phyloP scores from a whole-genome alignment of 2,329 filamentous ascomycete species.

The Pseudogymnoascus sp. region DNA sequence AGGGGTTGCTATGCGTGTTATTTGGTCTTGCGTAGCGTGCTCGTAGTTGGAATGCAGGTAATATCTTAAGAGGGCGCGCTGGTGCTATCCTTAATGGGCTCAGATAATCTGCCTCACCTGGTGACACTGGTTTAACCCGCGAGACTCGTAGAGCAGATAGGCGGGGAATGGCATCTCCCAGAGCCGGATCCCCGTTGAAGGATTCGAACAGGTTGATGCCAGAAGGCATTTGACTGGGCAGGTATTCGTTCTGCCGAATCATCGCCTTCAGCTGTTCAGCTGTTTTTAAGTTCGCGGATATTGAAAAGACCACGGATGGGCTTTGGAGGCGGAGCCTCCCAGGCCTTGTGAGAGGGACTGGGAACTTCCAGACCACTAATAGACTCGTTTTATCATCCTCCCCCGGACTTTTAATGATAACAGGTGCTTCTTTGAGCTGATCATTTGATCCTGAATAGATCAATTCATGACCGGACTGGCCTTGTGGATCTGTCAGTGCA shows the following conservation, averaged over 20 bases:
- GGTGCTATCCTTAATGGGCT: constrained; percentile 60
- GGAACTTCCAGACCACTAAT: constrained; percentile 54
- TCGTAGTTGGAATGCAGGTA: constrained; percentile 65
- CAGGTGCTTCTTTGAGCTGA: constrained; percentile 44
- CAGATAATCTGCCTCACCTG: constrained; percentile 50
- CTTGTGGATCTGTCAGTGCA: constrained; percentile 34
- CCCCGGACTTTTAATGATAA: constrained; percentile 39
- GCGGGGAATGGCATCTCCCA: constrained; percentile 53
- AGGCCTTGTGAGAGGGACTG: constrained; percentile 52
- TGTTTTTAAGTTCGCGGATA: constrained; percentile 54
- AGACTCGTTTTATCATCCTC: constrained; percentile 36
- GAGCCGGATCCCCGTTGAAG: constrained; percentile 58
- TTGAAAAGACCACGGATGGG: constrained; percentile 60
- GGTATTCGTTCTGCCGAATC: constrained; percentile 51
- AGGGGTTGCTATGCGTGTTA: constrained; percentile 46
- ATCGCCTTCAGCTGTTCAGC: constrained; percentile 38
- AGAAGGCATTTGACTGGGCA: constrained; percentile 61
- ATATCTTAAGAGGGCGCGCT: constrained; percentile 55
- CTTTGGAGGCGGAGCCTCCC: constrained; percentile 56
- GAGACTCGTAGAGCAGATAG: constrained; percentile 70
- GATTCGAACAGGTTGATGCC: constrained; percentile 73
- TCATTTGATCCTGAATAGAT: constrained; percentile 52
- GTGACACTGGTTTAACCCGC: constrained; percentile 62
- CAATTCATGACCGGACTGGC: constrained; percentile 46
- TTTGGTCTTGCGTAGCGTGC: constrained; percentile 64